Base-by-base conservation (phyloP, 257 asterid genomes). In the Primulina eburnea region DNA sequence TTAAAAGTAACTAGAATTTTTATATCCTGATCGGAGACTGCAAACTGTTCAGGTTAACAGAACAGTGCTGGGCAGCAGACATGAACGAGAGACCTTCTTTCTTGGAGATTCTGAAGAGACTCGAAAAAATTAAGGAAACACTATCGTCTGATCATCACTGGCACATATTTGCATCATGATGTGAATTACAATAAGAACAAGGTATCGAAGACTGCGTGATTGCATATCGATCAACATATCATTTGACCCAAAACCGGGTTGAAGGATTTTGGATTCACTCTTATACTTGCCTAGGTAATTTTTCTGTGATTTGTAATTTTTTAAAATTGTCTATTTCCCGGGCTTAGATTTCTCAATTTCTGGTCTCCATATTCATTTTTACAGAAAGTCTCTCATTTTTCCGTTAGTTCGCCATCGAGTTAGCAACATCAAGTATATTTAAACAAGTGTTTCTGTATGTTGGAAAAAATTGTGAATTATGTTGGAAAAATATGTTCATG, bases 71-170 rank as follows among this genome's bases (percentile, higher is more conserved):
- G 97, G 90, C 92, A 6, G 77, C 89, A 18, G 96, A 94, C 73
- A 88, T 85, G 96, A 88, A 82, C 65, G 67, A 73, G 67, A 87
- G 99, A 74, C 99, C 99, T 11, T 64, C 96, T 4, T 94, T 94
- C 87, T 73, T 91, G 86, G 93, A 94, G 62, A 91, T 94, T 43
- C 72, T 94, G 79, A 86, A 84, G 89, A 82, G 73, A 71, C 94
- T 94, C 18, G 99, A 91, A 35, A 87, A 80, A 52, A 73, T 90
- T 6, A 89, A 78, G 87, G 97, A 82, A 7, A 32, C 10, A 7
- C 14, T 85, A 68, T 80, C 88, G 12, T 67, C 92, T 1, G 95
- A 89, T 70, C 84, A 82, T 79, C 94, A 80, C 72, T 88, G 96
- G 95, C 60, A 80, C 79, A 74, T 87, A 72, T 90, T 93, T 70